Percentiles rank a stretch among this genome's conserved stretches.
Conservation (phyloP, 2,329 filamentous ascomycete genomes). For the Sarocladium kiliense region DNA sequence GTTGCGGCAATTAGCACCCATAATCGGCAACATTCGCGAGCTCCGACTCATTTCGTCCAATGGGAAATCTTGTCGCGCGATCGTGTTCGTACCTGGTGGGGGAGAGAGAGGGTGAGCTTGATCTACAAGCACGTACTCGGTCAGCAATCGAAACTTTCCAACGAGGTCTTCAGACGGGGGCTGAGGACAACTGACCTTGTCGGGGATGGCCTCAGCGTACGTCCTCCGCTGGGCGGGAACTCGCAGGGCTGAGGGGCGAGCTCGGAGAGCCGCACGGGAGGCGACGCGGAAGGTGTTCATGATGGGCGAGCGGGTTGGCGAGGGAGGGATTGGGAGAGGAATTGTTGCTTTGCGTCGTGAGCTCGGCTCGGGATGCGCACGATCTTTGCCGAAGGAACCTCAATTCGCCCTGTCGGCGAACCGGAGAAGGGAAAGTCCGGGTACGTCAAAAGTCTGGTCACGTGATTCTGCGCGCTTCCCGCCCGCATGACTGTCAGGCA, state of each 20-base stretch:
- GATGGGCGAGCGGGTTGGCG: conserved; percentile 36
- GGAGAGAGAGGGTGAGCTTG: conserved; percentile 95
- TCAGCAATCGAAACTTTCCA: conserved; percentile 12
- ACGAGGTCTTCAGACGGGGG: conserved; percentile 18
- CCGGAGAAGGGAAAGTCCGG: conserved; percentile 30
- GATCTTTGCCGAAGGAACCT: conserved; percentile 36
- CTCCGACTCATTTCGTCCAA: conserved; percentile 12
- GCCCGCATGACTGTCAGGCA: no score
- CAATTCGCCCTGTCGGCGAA: conserved; percentile 34
- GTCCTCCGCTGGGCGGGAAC: conserved; percentile 77
- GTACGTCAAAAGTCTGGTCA: conserved; percentile 18
- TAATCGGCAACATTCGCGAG: conserved; percentile 19
- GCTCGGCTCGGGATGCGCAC: conserved; percentile 18
- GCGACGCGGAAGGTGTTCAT: conserved; percentile 96
- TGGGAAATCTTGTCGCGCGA: conserved; percentile 12
- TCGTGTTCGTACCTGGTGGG: conserved; percentile 80
- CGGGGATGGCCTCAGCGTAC: conserved; percentile 82
- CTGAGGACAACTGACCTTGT: conserved; percentile 54
- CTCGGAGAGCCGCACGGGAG: conserved; percentile 75
- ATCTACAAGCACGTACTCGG: conserved; percentile 50
- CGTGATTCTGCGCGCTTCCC: conserved; percentile 18
- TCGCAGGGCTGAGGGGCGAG: conserved; percentile 71
- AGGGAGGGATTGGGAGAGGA: conserved; percentile 38
- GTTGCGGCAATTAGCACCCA: conserved; percentile 46
- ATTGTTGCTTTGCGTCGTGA: conserved; percentile 37